Percentiles rank a stretch among this genome's conserved stretches.
Conservation (phyloP, 1,139 yeast species). For the Hemisphaericaspora xylofermentans region DNA sequence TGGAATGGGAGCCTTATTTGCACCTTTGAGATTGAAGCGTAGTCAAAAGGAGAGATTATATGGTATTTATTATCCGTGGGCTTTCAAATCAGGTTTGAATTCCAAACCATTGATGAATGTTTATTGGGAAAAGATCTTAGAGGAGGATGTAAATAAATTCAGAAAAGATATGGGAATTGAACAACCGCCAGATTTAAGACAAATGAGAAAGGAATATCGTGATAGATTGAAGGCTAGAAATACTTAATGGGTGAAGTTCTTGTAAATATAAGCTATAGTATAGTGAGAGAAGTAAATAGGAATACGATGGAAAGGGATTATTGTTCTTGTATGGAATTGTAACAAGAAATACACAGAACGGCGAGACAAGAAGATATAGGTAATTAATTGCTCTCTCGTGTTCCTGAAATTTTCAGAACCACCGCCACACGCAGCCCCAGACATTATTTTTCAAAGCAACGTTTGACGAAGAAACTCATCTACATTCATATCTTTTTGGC, state of each 20-base stretch:
- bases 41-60: conserved; percentile 53
- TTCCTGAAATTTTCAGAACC: too few species aligned
- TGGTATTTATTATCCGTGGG: conserved; percentile 87
- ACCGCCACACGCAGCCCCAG: too few species aligned
- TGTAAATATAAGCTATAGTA: not conserved
- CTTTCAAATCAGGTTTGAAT: conserved; percentile 67
- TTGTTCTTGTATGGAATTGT: too few species aligned
- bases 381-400: too few species aligned
- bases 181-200: conserved; percentile 74
- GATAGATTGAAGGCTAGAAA: conserved; percentile 17
- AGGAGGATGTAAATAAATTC: conserved; percentile 68
- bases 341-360: too few species aligned
- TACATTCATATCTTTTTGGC: too few species aligned
- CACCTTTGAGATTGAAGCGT: conserved; percentile 68
- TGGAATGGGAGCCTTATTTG: conserved; percentile 84
- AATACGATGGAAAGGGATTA: not conserved
- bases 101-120: conserved; percentile 81
- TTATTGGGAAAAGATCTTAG: conserved; percentile 88
- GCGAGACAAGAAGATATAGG: too few species aligned
- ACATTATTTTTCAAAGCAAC: too few species aligned
- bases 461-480: too few species aligned
- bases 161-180: conserved; percentile 72
- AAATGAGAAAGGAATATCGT: conserved; percentile 49
- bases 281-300: too few species aligned
- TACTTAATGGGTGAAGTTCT: not conserved